Evolutionary conservation across 371 early-diverging fungal genomes (phyloP).

Genomic region (Rhizopus stolonifer): DNA sequence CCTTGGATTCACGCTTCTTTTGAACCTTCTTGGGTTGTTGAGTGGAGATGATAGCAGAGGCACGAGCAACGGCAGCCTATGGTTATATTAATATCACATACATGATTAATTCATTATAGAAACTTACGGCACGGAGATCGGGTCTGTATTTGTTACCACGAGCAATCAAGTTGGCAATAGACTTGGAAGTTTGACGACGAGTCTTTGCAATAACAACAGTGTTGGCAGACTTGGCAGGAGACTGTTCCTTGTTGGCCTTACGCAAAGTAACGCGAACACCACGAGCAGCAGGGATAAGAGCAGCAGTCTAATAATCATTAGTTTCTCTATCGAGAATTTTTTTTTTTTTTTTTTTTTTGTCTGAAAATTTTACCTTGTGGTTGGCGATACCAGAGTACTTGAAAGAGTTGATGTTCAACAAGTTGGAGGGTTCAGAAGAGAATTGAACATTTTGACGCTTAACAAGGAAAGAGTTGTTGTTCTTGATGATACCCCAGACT

Average conservation of each 20-base stretch:
- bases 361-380: slow-evolving; percentile 70
- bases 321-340: slow-evolving; percentile 4
- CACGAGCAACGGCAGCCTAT: slow-evolving; percentile 82
- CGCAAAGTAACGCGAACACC: slow-evolving; percentile 66
- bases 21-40: slow-evolving; percentile 67
- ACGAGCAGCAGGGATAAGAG: slow-evolving; percentile 60
- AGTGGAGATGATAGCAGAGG: slow-evolving; percentile 66
- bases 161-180: slow-evolving; percentile 70
- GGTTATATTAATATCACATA: slow-evolving; percentile 1
- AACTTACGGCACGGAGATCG: slow-evolving; percentile 72
- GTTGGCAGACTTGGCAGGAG: slow-evolving; percentile 57
- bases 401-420: slow-evolving; percentile 81
- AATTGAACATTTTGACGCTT: slow-evolving; percentile 83
- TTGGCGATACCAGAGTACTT: slow-evolving; percentile 87
- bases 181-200: slow-evolving; percentile 68
- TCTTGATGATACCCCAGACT: slow-evolving; percentile 82
- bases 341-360: background rate
- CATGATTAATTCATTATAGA: too few relatives aligned
- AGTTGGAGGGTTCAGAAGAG: slow-evolving; percentile 81
- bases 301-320: slow-evolving; percentile 68
- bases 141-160: slow-evolving; percentile 67
- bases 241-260: slow-evolving; percentile 60
- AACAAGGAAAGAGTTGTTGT: slow-evolving; percentile 86
- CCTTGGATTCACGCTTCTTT: slow-evolving; percentile 47
- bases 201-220: slow-evolving; percentile 64